Evolutionary conservation across 225 moss, liverwort and hornwort genomes (phyloP).

Genomic region (Polytrichum formosum): DNA sequence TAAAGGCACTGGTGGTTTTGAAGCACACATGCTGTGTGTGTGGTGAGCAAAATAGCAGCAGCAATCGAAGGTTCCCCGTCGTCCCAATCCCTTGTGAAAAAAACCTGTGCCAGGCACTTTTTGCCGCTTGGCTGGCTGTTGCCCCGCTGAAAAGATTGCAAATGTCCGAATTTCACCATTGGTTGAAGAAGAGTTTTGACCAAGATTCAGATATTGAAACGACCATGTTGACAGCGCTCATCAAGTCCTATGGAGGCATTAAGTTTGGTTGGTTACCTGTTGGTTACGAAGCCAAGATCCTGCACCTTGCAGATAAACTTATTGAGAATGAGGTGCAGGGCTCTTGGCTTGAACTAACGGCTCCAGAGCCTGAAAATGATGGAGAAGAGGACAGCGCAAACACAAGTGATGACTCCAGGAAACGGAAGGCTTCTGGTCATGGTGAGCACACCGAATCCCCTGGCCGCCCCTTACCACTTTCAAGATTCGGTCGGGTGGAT

Average conservation of each 20-base stretch:
- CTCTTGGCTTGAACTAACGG: slow-evolving; percentile 11
- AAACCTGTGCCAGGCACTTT: slow-evolving; percentile 42
- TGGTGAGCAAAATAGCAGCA: background rate
- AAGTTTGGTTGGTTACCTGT: too few relatives aligned
- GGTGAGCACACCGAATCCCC: too few relatives aligned
- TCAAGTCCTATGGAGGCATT: too few relatives aligned
- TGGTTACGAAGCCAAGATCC: background rate
- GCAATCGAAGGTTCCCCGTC: slow-evolving; percentile 9
- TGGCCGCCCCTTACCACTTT: too few relatives aligned
- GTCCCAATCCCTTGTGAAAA: slow-evolving; percentile 34
- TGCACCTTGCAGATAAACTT: slow-evolving; percentile 7
- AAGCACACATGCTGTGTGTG: slow-evolving; percentile 37
- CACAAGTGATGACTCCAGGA: background rate
- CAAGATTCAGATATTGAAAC: background rate
- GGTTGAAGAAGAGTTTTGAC: slow-evolving; percentile 19
- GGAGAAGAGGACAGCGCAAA: background rate
- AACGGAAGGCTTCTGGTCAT: background rate
- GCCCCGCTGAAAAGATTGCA: slow-evolving; percentile 24
- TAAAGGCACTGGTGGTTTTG: slow-evolving; percentile 18
- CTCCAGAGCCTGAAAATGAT: background rate
- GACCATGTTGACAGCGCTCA: slow-evolving; percentile 3
- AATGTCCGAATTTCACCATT: background rate
- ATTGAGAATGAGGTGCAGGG: background rate
- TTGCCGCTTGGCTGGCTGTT: slow-evolving; percentile 29
- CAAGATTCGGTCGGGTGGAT: too few relatives aligned